These are phyloP conservation scores for Microthlaspi erraticum DNA, from an alignment of 345 rosid genomes.

Conservation along the genomic window DNA sequence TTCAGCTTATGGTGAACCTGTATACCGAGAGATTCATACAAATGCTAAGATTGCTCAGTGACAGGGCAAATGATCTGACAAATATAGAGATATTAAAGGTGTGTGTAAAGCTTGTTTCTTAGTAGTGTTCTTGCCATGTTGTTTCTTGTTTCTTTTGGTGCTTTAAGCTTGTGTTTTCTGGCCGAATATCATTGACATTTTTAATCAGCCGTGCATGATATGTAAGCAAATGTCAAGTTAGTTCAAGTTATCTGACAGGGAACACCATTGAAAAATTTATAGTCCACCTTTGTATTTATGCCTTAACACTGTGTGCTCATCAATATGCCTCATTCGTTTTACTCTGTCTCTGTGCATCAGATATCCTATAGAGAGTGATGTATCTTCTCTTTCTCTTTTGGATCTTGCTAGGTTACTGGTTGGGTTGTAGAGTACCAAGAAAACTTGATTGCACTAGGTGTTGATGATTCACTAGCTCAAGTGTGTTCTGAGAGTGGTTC, in stretches of 20 bases:
- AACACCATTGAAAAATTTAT: not conserved
- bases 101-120: constrained; percentile 42
- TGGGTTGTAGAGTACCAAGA: constrained; percentile 99
- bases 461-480: constrained; percentile 98
- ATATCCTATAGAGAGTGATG: constrained; percentile 34
- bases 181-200: not conserved
- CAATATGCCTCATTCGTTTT: constrained; percentile 28
- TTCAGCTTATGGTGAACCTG: constrained; percentile 98
- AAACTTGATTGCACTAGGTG: constrained; percentile 93
- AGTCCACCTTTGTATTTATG: not conserved
- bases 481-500: constrained; percentile 99
- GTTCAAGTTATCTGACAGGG: constrained; percentile 27
- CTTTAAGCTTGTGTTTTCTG: constrained; percentile 24
- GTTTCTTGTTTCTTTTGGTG: constrained; percentile 2
- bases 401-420: constrained; percentile 79
- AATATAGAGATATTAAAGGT: constrained; percentile 99
- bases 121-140: constrained; percentile 24
- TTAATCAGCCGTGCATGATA: constrained; percentile 30
- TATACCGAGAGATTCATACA: constrained; percentile 99
- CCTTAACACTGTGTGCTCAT: constrained; percentile 12
- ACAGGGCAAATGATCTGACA: constrained; percentile 84
- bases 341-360: constrained; percentile 25
- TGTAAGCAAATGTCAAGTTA: constrained; percentile 21
- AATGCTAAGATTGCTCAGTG: constrained; percentile 97
- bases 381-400: constrained; percentile 39